Base-by-base conservation (phyloP, 1,139 yeast species). In the Williopsis jadinii region DNA sequence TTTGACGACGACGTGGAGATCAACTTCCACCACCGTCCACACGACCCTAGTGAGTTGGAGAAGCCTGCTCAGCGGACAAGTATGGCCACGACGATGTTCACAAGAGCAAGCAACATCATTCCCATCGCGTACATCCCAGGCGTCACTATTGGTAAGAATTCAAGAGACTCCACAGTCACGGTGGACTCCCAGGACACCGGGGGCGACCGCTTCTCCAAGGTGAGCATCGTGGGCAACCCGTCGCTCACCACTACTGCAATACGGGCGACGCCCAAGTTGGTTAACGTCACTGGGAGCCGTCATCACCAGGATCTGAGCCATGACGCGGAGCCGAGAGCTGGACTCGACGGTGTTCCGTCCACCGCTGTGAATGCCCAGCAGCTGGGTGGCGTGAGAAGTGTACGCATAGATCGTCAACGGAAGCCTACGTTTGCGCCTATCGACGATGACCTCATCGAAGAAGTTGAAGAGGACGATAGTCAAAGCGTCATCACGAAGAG, bases 51-150 rank as follows among this genome's bases (percentile, higher is more conserved):
- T 10, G 62, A 45, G 54, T 62, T 42, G 43, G 60, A 45, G 34
- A 55, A 58, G 46, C 54, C 53, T 3, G 38, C 54, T 3, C 41
- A 50, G 28, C 46, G 69, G 58, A 72, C 63, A 3, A 62, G 68
- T 10, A 62, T 77, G 43, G 81, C 86, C 8, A 75, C 84, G 15
- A 73, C 86, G 5, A 71, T 78, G 28, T 70, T 83, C 41, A 81
- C 92, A 9, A 77, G 84, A 50, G 95, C 94, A 5, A 84, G 95
- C 9, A 88, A 90, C 60, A 80, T 90, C 47, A 73, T 88, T 47
- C 96, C 96, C n/a, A 83, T 88, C 49, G 95, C 95, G 2, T 88
- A 88, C 59, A 86, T 88, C 46, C 97, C 97, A 0, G 97, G 97
- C 32, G 96, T 87, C 32, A 83, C 87, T 1, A 80, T 79, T n/a